Evolutionary conservation across 345 rosid species (phyloP).

Genomic region (Salix purpurea): DNA sequence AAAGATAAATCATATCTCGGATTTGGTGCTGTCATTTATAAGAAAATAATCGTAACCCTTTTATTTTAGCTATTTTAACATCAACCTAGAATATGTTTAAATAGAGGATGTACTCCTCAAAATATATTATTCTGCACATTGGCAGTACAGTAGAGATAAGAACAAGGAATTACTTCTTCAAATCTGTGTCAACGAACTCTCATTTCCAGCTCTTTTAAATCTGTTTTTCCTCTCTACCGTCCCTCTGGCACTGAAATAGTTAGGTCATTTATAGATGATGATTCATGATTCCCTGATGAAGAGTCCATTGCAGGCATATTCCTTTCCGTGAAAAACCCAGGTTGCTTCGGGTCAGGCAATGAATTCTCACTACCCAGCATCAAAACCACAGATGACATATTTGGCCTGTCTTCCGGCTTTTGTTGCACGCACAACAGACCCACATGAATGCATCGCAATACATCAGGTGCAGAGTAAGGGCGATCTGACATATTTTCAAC

Average conservation of each 20-base stretch:
- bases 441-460: background rate
- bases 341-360: slow-evolving; percentile 2
- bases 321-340: background rate
- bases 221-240: background rate
- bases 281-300: background rate
- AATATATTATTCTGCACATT: too few species aligned
- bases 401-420: background rate
- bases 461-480: background rate
- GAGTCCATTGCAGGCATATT: background rate
- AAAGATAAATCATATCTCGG: too few species aligned
- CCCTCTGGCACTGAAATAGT: background rate
- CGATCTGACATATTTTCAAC: background rate
- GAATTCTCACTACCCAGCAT: background rate
- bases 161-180: too few species aligned
- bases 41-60: too few species aligned
- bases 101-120: too few species aligned
- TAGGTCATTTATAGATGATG: background rate
- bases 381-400: background rate
- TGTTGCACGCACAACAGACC: slow-evolving; percentile 2
- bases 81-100: too few species aligned
- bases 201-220: too few species aligned
- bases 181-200: too few species aligned
- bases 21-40: too few species aligned
- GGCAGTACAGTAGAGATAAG: too few species aligned
- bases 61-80: too few species aligned